A percentile compares a stretch with the other conserved stretches of the same genome.
Evolutionary conservation across 2,329 filamentous ascomycete species (phyloP).

Genomic region (Chaetomium sp.): DNA sequence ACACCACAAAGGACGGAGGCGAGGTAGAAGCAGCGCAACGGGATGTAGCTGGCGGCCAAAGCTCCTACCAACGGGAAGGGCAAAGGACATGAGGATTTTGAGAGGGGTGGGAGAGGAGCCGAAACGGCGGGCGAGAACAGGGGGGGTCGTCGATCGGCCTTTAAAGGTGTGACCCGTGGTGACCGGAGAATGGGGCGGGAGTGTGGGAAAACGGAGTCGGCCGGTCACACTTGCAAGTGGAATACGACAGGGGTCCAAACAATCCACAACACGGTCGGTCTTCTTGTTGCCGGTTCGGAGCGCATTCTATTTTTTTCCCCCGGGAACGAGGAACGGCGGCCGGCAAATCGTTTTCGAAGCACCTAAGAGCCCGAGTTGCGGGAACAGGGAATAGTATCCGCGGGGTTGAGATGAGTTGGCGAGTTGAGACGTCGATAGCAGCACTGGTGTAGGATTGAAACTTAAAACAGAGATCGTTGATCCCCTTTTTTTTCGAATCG

Average conservation of each 20-base stretch:
- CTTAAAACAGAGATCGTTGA: not conserved
- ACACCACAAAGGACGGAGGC: slow-evolving; percentile 5
- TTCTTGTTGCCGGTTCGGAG: slow-evolving; percentile 18
- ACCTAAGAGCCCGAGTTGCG: no score
- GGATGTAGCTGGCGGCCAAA: slow-evolving; percentile 17
- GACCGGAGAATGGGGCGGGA: slow-evolving; percentile 1
- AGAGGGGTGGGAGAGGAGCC: slow-evolving; percentile 11
- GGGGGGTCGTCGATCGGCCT: slow-evolving; percentile 11
- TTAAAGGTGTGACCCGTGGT: slow-evolving; percentile 7
- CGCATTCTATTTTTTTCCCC: slow-evolving; percentile 24
- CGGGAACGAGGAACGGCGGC: slow-evolving; percentile 6
- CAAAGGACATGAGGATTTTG: slow-evolving; percentile 21
- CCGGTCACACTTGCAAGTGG: not conserved
- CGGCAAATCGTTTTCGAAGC: slow-evolving; percentile 16
- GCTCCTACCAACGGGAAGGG: slow-evolving; percentile 19
- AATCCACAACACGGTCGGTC: slow-evolving; percentile 1
- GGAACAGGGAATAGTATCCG: no score
- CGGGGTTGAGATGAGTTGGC: no score
- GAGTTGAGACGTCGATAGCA: no score
- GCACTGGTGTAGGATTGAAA: no score
- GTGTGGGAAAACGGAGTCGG: slow-evolving; percentile 3
- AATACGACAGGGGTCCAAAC: slow-evolving; percentile 11
- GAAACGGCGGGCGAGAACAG: slow-evolving; percentile 8
- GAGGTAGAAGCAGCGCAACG: slow-evolving; percentile 8
- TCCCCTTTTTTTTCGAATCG: not conserved